Evolutionary conservation across 139 green algal species (phyloP), one percentile per base, ranked within the genome.

Genomic region (Nannochloris sp.): DNA sequence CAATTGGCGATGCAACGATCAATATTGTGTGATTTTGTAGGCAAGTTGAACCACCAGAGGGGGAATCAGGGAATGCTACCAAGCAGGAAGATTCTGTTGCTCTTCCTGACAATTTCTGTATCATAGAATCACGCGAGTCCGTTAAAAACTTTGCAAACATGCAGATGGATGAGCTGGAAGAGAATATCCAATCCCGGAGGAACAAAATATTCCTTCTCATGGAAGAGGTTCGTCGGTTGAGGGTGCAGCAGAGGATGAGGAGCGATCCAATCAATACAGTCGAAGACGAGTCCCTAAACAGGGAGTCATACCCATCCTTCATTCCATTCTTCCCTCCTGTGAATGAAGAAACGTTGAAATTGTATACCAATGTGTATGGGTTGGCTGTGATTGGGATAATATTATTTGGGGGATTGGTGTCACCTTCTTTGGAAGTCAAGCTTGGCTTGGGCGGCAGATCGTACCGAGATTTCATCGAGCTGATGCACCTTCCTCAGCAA

Each of bases 131-230:
- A 63, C 69, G 80, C 11, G 85, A 96, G 33, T 89, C 85, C 4
- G 84, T 92, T 4, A 88, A 90, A 67, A 79, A 92, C 62, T 95
- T 96, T 73, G 82, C 85, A 0, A 74, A 76, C 57, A 79, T 96
- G 79, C 77, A 91, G 62, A 58, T 90, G 13, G 65, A 86, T 2
- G 88, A 97, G 57, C 82, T 98, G 12, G 51, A 69, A 8, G 29
- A 80, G 2, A 86, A 85, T 62, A 93, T 98, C 56, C 56, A 80
- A 29, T 55, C 71, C 1, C 77, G 92, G 4, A 73, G 88, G 29
- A 95, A 94, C 61, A 76, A 64, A 23, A 96, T 97, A 25, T 98
- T 97, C 67, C 66, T 98, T 56, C 80, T 98, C 6, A 93, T 99
- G 85, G 93, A 99, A 72, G 93, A 99, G 69, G 79, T 98, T 9